Percentiles rank a stretch among this genome's conserved stretches.
These are phyloP conservation scores for Adansonia grandidieri DNA, from an alignment of 441 rosid genomes.

Conservation along the genomic window DNA sequence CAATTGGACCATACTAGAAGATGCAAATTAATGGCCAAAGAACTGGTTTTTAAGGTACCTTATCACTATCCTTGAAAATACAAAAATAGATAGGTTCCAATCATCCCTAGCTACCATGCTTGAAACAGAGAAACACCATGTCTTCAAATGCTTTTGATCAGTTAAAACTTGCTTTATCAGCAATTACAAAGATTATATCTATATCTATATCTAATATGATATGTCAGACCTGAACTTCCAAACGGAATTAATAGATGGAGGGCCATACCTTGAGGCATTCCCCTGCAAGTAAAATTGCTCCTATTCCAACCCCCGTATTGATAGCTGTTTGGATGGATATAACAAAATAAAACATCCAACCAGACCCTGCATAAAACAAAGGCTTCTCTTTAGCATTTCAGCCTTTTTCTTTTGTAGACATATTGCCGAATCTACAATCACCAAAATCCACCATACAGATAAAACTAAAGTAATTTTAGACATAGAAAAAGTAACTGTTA, in stretches of 20 bases:
- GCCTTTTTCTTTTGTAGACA: not conserved
- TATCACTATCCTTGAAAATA: not conserved
- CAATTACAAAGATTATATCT: not conserved
- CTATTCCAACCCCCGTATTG: slow-evolving; percentile 85
- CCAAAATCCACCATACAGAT: not conserved
- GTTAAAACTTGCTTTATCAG: not conserved
- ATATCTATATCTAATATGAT: not conserved
- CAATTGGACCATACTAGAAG: not conserved
- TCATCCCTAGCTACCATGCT: not conserved
- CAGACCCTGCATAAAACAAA: slow-evolving; percentile 61
- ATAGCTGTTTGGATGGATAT: slow-evolving; percentile 83
- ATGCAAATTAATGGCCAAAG: not conserved
- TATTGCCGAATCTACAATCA: not conserved
- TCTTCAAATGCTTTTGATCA: not conserved
- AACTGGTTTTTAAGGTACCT: not conserved
- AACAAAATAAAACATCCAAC: slow-evolving; percentile 94
- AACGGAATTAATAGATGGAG: slow-evolving; percentile 11
- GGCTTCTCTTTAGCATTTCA: not conserved
- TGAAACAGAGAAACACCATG: not conserved
- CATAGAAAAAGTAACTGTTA: not conserved
- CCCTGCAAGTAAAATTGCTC: slow-evolving; percentile 81
- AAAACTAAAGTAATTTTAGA: not conserved
- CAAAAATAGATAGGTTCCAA: not conserved
- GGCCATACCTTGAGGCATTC: slow-evolving; percentile 74
- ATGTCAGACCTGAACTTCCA: not conserved